Base-by-base conservation (phyloP, 805 yeast genomes). In the Limtongia smithiae region DNA sequence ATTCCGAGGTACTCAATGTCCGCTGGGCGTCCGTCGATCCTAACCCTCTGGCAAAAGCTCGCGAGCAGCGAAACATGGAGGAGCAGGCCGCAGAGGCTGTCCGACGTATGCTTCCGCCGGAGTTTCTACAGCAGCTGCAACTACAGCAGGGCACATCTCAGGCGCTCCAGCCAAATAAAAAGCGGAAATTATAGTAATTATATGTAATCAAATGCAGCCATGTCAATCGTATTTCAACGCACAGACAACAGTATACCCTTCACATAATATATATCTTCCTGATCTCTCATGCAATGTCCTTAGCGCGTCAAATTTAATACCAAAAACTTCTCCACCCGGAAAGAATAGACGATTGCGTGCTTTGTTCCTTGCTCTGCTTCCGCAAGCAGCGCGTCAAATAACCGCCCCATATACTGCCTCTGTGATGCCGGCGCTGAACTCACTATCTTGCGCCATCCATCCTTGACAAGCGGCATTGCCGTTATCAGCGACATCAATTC, bases 21-120 rank as follows among this genome's bases (percentile, higher is more conserved):
- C 75, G 86, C 55, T 90, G 97, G 97, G 95, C 97, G 0, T 80
- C 79, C 52, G 91, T 85, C 37, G 95, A 88, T 65, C 94, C 95
- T 1, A 83, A 83, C 61, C 93, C 93, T 0, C 67, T 66, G 3
- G 82, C 86, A 3, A 76, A 72, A 54, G 69, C 63, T 46, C 69
- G 79, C 55, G 78, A 72, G 35, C 72, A 77, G 58, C 68, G 76
- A 39, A 68, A 73, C 25, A 50, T 73, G 38, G 83, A 82, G 49
- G 76, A 77, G 48, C 61, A 66, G 32, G 81, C 86, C 0, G 65
- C 79, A 41, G 75, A 77, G 21, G 68, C 67, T 44, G 68, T 66
- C 54, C 47, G 53, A 52, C 52, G 61, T 35, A 47, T 71, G 18
- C 74, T 81, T n/a, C 60, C 60, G n/a, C 49, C 54, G n/a, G 48